Evolutionary conservation across 192 early-diverging fungal species (phyloP).

Genomic region (Funneliformis geosporum): DNA sequence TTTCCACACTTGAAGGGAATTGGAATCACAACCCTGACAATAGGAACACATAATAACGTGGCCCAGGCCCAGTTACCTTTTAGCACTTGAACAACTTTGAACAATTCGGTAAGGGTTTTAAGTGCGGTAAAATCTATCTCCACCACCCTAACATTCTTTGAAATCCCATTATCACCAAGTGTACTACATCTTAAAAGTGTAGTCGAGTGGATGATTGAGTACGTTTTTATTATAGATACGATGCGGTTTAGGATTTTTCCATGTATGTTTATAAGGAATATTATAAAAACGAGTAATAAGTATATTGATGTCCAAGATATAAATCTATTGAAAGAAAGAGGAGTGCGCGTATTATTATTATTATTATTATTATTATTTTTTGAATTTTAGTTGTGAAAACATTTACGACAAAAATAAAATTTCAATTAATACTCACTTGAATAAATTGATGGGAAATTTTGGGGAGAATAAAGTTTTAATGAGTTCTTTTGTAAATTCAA

Average conservation of each 20-base stretch:
- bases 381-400: not conserved
- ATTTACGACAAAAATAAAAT: not conserved
- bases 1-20: not conserved
- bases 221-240: not conserved
- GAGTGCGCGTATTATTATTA: not conserved
- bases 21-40: not conserved
- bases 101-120: not conserved
- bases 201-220: not conserved
- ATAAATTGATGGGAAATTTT: not conserved
- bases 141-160: not conserved
- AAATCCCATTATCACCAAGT: not conserved
- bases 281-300: not conserved
- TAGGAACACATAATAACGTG: not conserved
- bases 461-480: not conserved
- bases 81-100: not conserved
- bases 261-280: not conserved
- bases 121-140: not conserved
- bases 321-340: not conserved
- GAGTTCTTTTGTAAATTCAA: not conserved
- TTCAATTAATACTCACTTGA: not conserved
- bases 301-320: not conserved
- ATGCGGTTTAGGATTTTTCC: not conserved
- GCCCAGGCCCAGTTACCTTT: not conserved
- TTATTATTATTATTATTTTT: not conserved
- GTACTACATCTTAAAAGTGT: not conserved